phyloP scores from a whole-genome alignment of 2,329 filamentous ascomycete genomes.

The Alternaria sp. region DNA sequence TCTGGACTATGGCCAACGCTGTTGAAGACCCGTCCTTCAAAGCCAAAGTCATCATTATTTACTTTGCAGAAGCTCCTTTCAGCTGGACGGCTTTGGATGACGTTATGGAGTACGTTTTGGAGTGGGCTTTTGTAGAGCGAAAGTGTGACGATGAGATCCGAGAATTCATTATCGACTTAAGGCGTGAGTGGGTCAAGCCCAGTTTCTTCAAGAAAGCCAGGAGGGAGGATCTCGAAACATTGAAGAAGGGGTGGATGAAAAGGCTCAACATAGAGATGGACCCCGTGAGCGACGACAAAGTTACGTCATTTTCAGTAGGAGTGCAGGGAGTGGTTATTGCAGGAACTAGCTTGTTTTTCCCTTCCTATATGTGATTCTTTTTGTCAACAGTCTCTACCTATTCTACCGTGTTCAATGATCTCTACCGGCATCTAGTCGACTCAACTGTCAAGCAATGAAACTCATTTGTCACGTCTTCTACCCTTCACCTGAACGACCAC shows the following conservation, averaged over 20 bases:
- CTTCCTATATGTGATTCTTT: background rate
- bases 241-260: background rate
- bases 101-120: no score
- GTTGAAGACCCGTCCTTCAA: constrained; percentile 1
- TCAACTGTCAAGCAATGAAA: background rate
- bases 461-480: no score
- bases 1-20: background rate
- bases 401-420: background rate
- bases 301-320: background rate
- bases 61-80: background rate
- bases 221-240: no score
- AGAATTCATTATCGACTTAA: background rate
- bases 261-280: background rate
- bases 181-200: background rate
- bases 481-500: no score
- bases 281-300: background rate
- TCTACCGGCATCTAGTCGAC: background rate
- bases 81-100: no score
- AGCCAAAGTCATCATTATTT: background rate
- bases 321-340: background rate
- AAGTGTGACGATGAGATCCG: background rate
- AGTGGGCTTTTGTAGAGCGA: constrained; percentile 1
- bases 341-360: background rate
- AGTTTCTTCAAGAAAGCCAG: background rate
- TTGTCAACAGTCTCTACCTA: background rate